Evolutionary conservation across 108 stramenopile species (phyloP).

Genomic region (Skeletonema marinoi): DNA sequence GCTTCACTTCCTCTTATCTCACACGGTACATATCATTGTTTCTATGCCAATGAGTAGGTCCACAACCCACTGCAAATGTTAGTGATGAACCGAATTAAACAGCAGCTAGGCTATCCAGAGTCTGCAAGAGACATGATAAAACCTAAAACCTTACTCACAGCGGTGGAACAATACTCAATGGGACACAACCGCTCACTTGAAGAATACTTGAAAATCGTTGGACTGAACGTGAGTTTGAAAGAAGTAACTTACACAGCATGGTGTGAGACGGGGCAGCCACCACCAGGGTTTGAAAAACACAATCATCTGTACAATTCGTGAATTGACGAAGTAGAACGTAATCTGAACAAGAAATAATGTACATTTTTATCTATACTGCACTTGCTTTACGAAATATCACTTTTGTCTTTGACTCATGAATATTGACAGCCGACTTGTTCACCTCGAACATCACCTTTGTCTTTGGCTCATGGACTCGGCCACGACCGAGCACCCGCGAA

Average conservation of each 20-base stretch:
- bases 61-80: slow-evolving; percentile 82
- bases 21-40: neutral
- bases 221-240: slow-evolving; percentile 79
- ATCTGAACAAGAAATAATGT: slow-evolving; percentile 7
- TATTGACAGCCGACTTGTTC: too few relatives aligned
- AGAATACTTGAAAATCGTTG: slow-evolving; percentile 75
- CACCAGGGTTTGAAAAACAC: slow-evolving; percentile 78
- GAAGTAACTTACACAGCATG: slow-evolving; percentile 76
- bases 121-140: slow-evolving; percentile 73
- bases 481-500: too few relatives aligned
- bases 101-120: slow-evolving; percentile 89
- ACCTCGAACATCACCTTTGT: neutral
- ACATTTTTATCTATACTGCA: neutral
- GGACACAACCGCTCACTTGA: slow-evolving; percentile 71
- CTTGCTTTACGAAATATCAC: neutral
- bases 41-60: slow-evolving; percentile 14
- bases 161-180: slow-evolving; percentile 87
- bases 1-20: too few relatives aligned
- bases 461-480: neutral
- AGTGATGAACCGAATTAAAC: slow-evolving; percentile 78
- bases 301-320: slow-evolving; percentile 53
- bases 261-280: slow-evolving; percentile 80
- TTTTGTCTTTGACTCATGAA: slow-evolving; percentile 5
- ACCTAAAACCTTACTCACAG: slow-evolving; percentile 68
- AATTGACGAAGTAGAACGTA: neutral